Percentiles rank a stretch among this genome's conserved stretches.
Conservation (phyloP, 2,329 filamentous ascomycete genomes). For the Diplocarpon rosae region DNA sequence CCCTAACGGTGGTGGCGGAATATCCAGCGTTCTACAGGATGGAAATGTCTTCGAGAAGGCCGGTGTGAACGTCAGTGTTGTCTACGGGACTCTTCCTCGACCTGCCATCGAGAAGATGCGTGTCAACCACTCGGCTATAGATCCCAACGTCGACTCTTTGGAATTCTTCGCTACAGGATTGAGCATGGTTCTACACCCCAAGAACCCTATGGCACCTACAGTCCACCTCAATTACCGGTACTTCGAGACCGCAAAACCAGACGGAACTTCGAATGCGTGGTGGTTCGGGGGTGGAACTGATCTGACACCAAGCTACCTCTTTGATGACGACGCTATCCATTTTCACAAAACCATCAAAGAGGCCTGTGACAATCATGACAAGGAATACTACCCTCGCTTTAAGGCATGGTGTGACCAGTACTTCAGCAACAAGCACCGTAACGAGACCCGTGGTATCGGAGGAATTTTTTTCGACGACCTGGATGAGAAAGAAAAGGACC, state of each 20-base stretch:
- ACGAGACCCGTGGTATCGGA: constrained; percentile 76
- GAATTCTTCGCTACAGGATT: constrained; percentile 94
- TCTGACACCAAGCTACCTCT: constrained; percentile 84
- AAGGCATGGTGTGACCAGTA: constrained; percentile 99
- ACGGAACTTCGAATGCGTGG: constrained; percentile 77
- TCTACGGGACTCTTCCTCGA: constrained; percentile 83
- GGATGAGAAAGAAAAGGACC: constrained; percentile 74
- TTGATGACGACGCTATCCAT: constrained; percentile 93
- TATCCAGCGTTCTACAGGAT: constrained; percentile 89
- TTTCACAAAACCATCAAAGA: constrained; percentile 93
- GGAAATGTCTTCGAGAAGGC: constrained; percentile 97
- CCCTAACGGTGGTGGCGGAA: constrained; percentile 81
- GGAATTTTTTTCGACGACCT: constrained; percentile 99
- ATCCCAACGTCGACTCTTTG: constrained; percentile 64
- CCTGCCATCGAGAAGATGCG: constrained; percentile 88
- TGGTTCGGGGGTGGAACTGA: constrained; percentile 98
- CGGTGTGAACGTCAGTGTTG: constrained; percentile 87
- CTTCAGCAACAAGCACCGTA: constrained; percentile 86
- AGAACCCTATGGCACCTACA: constrained; percentile 93
- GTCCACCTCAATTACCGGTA: constrained; percentile 98
- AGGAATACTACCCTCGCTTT: constrained; percentile 83
- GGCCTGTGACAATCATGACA: constrained; percentile 87
- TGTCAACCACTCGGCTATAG: constrained; percentile 85
- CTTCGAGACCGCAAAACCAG: constrained; percentile 85
- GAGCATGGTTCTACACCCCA: constrained; percentile 84